Base-by-base conservation (phyloP, 805 yeast species). In the Hanseniaspora mollemarum region DNA sequence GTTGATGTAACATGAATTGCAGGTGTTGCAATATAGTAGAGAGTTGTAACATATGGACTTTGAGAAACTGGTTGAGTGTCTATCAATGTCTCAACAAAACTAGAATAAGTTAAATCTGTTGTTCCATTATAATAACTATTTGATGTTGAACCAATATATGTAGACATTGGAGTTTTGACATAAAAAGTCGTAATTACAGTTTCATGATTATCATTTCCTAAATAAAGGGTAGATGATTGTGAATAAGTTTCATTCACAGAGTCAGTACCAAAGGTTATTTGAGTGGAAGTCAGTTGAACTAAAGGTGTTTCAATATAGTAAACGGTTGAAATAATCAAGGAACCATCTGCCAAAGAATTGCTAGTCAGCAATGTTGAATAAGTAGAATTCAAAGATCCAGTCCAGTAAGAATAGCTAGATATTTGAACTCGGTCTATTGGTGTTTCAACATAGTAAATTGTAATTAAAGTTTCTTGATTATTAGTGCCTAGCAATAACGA, bases 1-100 rank as follows among this genome's bases (percentile, higher is more conserved):
- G 52, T 36, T 2, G 43, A 13, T 1, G 48, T 36, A n/a, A 37
- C n/a, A 15, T 32, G 32, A 28, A 16, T 36, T 36, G 35, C 48
- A 18, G 57, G 59, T 10, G 58, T 56, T 24, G 53, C 54, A 24
- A 57, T 55, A 32, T 35, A 43, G 50, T 54, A 56, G 29, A 56
- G 25, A 3, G 56, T 53, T 15, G 54, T 36, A 28, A 50, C 40
- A 16, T 28, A 35, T 10, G 53, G 46, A 21, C 45, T 24, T 24
- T 31, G 35, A n/a, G 28, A 3, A 19, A 22, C n/a, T 4, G 39
- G 16, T 2, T 13, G 19, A 4, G 42, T 21, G 2, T 44, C 32
- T 29, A 37, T 2, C 4, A 32, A 13, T 19, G 51, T 46, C 18
- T 46, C 51, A 25, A 46, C 31, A 2, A 8, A 19, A 19, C 46